Evolutionary conservation across 2,329 filamentous ascomycete genomes (phyloP), one percentile per base, ranked within the genome.

Genomic region (Apiospora rasikravindrae): DNA sequence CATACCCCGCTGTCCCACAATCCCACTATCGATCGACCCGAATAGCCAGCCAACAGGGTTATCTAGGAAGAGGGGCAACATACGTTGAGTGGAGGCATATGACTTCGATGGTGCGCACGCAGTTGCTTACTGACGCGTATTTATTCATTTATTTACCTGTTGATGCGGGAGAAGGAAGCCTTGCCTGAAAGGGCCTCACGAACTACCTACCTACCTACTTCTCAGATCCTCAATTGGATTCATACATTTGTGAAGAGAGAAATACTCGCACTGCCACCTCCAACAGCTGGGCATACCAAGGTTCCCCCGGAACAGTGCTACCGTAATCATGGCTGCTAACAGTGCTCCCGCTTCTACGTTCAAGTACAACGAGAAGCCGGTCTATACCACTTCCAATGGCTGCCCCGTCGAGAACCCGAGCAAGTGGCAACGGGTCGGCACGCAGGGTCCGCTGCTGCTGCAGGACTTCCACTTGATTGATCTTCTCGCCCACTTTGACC

Each of bases 401-500:
- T 86, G 84, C 57, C 88, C 89, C 74, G 84, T 90, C 71, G 84
- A 86, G 73, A 84, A 88, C 76, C 87, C 88, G 24, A 71, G 83
- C 49, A 74, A 78, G 73, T 82, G 79, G 78, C 88, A 90, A 79
- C 85, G 89, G 72, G 81, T 88, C 45, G 90, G 89, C 68, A 73
- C 77, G 57, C 88, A 87, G 76, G 89, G 89, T 0, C 89, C 89
- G 74, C 83, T 92, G 51, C 83, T 91, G 73, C 86, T 92, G 29
- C 89, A 91, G 77, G 89, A 91, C 78, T 91, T 91, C 78, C 89
- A 92, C 78, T 81, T 92, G 79, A 89, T 92, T 75, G 90, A 91
- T 75, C 81, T 90, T 45, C 84, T 92, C 67, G 86, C 86, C 24
- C 83, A 87, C 79, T 87, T 88, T 78, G 85, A 85, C 80, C 85